A percentile compares a stretch with the other conserved stretches of the same genome.
phyloP scores from a whole-genome alignment of 2,329 filamentous ascomycete genomes.

The Pezicula rhizophila region DNA sequence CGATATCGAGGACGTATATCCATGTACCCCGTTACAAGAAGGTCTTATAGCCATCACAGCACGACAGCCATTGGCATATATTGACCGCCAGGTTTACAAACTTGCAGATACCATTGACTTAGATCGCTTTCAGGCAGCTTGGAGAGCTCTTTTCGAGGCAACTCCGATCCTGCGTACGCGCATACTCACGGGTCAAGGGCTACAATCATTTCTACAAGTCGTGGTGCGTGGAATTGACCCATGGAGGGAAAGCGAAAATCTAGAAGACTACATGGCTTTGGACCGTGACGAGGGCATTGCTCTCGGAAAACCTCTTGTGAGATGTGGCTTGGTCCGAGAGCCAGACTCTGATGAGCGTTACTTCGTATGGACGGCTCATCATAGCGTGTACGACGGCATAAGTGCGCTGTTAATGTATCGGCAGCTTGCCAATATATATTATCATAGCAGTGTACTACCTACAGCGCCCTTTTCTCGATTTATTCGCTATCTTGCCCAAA shows the following conservation, averaged over 20 bases:
- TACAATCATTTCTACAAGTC: neutral
- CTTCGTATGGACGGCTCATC: slow-evolving; percentile 45
- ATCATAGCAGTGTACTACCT: neutral
- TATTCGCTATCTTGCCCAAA: slow-evolving; percentile 37
- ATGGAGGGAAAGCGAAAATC: neutral
- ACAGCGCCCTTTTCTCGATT: slow-evolving; percentile 23
- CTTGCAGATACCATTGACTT: slow-evolving; percentile 10
- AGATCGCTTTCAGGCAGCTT: slow-evolving; percentile 17
- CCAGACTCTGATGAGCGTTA: slow-evolving; percentile 1
- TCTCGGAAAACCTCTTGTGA: slow-evolving; percentile 4
- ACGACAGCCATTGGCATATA: slow-evolving; percentile 25
- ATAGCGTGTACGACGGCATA: slow-evolving; percentile 46
- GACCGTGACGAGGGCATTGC: slow-evolving; percentile 1
- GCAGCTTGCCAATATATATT: neutral
- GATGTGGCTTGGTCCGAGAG: slow-evolving; percentile 3
- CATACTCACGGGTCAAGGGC: neutral
- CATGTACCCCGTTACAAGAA: slow-evolving; percentile 7
- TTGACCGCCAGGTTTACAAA: slow-evolving; percentile 18
- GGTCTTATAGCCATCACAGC: slow-evolving; percentile 49
- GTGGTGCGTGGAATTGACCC: neutral
- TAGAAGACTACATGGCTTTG: neutral
- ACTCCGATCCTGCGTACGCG: neutral
- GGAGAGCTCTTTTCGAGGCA: slow-evolving; percentile 4
- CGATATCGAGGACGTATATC: slow-evolving; percentile 6
- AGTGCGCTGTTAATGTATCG: slow-evolving; percentile 24